phyloP scores from a whole-genome alignment of 176 grass and related monocot species.

The Oryza glumipatula region DNA sequence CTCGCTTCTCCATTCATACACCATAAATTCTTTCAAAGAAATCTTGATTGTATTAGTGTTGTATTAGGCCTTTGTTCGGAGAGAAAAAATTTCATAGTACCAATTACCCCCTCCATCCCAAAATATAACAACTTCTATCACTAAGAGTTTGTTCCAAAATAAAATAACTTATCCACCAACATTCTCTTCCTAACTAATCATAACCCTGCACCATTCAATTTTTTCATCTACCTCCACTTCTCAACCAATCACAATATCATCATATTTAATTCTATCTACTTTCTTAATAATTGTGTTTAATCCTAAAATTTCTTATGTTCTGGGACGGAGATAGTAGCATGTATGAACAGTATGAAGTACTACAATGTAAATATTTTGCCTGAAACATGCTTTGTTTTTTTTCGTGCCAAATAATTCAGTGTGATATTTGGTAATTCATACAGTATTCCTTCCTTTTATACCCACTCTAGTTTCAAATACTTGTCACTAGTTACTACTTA shows the following conservation, averaged over 20 bases:
- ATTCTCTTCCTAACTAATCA: no score
- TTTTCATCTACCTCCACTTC: no score
- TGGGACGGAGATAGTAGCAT: background rate
- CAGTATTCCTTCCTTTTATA: background rate
- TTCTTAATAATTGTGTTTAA: no score
- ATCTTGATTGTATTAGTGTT: conserved; percentile 42
- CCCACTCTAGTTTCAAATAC: no score
- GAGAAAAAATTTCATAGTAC: background rate
- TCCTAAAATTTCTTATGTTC: no score
- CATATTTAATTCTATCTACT: no score
- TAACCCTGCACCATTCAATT: no score
- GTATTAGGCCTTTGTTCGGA: background rate
- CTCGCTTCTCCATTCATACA: conserved; percentile 45
- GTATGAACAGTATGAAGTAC: background rate
- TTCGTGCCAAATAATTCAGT: background rate
- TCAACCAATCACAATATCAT: no score
- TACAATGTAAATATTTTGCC: background rate
- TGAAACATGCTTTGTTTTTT: conserved; percentile 1
- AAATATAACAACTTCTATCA: no score
- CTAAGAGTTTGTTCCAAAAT: no score
- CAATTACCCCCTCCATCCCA: background rate
- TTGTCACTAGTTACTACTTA: no score
- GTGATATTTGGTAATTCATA: background rate
- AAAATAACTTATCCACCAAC: no score
- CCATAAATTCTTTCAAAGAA: conserved; percentile 52